Evolutionary conservation across 139 green algal genomes (phyloP), one percentile per base, ranked within the genome.

Genomic region (Desmodesmus armatus): DNA sequence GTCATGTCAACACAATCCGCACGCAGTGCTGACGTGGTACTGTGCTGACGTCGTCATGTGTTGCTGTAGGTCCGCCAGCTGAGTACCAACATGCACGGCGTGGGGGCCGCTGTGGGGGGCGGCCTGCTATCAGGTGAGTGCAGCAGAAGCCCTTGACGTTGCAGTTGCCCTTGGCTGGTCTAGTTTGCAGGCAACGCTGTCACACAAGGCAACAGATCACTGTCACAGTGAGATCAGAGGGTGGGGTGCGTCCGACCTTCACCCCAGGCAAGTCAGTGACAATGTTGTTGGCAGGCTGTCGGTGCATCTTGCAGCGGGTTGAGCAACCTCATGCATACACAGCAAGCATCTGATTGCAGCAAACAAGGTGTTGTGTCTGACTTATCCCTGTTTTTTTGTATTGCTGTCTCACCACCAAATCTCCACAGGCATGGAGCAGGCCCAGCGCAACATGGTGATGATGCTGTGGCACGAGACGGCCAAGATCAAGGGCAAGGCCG

Each of bases 381-480:
- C 17, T 27, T 62, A 1, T 17, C 39, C 19, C 44, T 79, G 31
- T 69, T 39, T 53, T 82, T 29, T 37, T 63, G 51, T 63, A 27
- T 78, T 53, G 33, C 23, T 60, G 2, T 62, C 51, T 19, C 1
- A 27, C 51, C 51, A 62, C 17, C 17, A 62, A 62, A 62, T 19
- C 1, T 19, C 1, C 58, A 3, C 84, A 89, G 85, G 85, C 35
- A 58, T 87, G 29, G 53, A 67, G 55, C 37, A 74, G 49, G 82
- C 86, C 63, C 62, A 91, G 79, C 80, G 65, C 44, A 78, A 40
- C 29, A 79, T 85, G 39, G 80, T 96, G 60, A 95, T 94, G 75
- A 69, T 93, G 77, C 74, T 96, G 55, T 98, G 94, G 85, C 71
- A 87, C 31, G 70, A 86, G 23, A 96, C 88, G 0, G 96, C 95